Evolutionary conservation across 352 stramenopile genomes (phyloP).

Genomic region (Globisporangium paroecandrum): DNA sequence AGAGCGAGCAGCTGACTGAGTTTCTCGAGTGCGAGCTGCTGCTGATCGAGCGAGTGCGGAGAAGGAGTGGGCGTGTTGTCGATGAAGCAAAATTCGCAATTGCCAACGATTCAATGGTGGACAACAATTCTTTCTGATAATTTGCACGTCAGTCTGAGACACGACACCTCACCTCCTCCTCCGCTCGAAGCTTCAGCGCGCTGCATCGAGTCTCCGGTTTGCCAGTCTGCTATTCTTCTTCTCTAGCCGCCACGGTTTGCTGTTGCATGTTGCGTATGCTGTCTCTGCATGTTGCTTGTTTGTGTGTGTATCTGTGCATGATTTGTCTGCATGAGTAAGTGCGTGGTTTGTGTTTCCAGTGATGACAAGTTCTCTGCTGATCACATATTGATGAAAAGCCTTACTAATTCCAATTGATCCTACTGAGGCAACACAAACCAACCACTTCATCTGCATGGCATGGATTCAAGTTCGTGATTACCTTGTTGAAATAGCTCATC

Average conservation of each 20-base stretch:
- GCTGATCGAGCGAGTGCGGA: not conserved
- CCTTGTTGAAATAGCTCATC: not conserved
- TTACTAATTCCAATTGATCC: constrained; percentile 87
- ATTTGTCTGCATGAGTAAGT: constrained; percentile 9
- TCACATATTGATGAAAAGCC: constrained; percentile 64
- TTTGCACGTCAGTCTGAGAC: constrained; percentile 91
- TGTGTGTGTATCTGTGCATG: constrained; percentile 18
- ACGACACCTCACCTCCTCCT: constrained; percentile 13
- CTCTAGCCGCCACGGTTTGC: not conserved
- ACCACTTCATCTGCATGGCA: constrained; percentile 4
- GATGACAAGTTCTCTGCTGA: constrained; percentile 77
- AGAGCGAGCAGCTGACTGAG: not conserved
- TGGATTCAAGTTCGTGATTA: not conserved
- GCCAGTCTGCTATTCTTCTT: not conserved
- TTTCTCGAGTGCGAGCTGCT: not conserved
- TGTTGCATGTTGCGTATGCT: constrained; percentile 9
- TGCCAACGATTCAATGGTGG: constrained; percentile 57
- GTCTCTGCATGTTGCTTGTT: constrained; percentile 23
- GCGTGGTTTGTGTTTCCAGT: constrained; percentile 35
- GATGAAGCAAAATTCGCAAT: constrained; percentile 55
- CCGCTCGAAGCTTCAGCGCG: not conserved
- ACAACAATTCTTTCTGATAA: constrained; percentile 55
- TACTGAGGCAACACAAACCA: constrained; percentile 59
- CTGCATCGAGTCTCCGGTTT: not conserved
- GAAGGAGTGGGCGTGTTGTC: constrained; percentile 23